Percentiles rank a stretch among this genome's conserved stretches.
phyloP scores from a whole-genome alignment of 768 basidiomycete species.

The Mrakia blollopis region DNA sequence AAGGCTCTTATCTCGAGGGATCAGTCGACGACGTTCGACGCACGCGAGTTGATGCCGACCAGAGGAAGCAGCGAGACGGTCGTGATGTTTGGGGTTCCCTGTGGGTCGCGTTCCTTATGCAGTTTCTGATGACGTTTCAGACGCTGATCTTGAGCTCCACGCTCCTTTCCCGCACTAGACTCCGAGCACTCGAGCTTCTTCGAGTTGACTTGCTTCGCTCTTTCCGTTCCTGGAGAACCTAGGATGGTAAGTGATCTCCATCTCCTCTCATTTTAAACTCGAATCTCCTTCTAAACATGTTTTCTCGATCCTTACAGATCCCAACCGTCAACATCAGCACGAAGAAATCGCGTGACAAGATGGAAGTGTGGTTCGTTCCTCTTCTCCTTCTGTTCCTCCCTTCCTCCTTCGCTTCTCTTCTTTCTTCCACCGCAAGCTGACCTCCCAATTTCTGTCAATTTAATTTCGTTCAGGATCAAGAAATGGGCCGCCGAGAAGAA shows the following conservation, averaged over 20 bases:
- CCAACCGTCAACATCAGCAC: slow-evolving; percentile 61
- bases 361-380: slow-evolving; percentile 56
- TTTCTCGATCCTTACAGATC: slow-evolving; percentile 47
- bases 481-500: slow-evolving; percentile 82
- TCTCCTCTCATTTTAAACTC: neutral
- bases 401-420: too few relatives aligned
- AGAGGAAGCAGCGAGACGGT: slow-evolving; percentile 64
- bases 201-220: slow-evolving; percentile 71
- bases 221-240: slow-evolving; percentile 63
- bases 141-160: too few relatives aligned
- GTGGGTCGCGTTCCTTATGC: neutral
- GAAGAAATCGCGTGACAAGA: slow-evolving; percentile 60
- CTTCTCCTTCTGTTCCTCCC: neutral
- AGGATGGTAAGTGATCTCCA: slow-evolving; percentile 52
- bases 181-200: slow-evolving; percentile 73
- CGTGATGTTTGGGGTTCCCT: slow-evolving; percentile 71
- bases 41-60: slow-evolving; percentile 61
- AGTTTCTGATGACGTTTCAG: slow-evolving; percentile 79
- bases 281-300: too few relatives aligned
- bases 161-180: slow-evolving; percentile 49
- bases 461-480: slow-evolving; percentile 55
- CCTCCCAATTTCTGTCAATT: neutral
- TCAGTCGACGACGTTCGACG: slow-evolving; percentile 64
- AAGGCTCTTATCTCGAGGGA: slow-evolving; percentile 62
- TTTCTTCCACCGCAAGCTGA: neutral